A percentile compares a stretch with the other conserved stretches of the same genome.
phyloP scores from a whole-genome alignment of 495 filamentous ascomycete species.

The Rusavskia elegans region DNA sequence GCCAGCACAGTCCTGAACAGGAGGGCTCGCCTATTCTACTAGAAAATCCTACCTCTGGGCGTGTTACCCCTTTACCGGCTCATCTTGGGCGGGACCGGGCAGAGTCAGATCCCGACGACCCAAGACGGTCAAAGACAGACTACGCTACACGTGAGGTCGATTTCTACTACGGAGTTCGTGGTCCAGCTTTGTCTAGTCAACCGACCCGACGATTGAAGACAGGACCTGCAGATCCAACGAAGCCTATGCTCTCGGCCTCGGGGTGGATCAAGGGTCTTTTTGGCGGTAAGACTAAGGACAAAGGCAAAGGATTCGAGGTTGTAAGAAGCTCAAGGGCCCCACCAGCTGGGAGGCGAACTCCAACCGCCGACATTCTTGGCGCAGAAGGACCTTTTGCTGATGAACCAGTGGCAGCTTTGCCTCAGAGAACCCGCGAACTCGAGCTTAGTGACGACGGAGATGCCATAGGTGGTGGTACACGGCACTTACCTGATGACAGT shows the following conservation, averaged over 20 bases:
- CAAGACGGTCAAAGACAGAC: constrained; percentile 46
- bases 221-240: constrained; percentile 86
- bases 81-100: constrained; percentile 38
- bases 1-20: constrained; percentile 16
- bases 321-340: constrained; percentile 66
- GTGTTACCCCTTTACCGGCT: constrained; percentile 35
- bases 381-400: constrained; percentile 37
- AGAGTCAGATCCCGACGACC: constrained; percentile 30
- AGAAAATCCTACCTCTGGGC: constrained; percentile 32
- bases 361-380: constrained; percentile 7
- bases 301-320: constrained; percentile 88
- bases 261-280: constrained; percentile 75
- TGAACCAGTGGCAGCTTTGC: constrained; percentile 35
- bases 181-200: constrained; percentile 69
- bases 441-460: constrained; percentile 33
- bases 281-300: constrained; percentile 72
- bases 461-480: constrained; percentile 15
- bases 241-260: constrained; percentile 70
- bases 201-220: constrained; percentile 77
- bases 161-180: constrained; percentile 72
- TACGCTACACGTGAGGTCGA: constrained; percentile 88
- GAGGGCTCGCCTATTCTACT: constrained; percentile 14
- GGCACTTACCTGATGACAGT: constrained; percentile 14
- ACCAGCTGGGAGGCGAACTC: constrained; percentile 24
- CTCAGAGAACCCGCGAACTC: constrained; percentile 37